Conservation (phyloP, 2,329 filamentous ascomycete genomes). For the Penicillium sp. region DNA sequence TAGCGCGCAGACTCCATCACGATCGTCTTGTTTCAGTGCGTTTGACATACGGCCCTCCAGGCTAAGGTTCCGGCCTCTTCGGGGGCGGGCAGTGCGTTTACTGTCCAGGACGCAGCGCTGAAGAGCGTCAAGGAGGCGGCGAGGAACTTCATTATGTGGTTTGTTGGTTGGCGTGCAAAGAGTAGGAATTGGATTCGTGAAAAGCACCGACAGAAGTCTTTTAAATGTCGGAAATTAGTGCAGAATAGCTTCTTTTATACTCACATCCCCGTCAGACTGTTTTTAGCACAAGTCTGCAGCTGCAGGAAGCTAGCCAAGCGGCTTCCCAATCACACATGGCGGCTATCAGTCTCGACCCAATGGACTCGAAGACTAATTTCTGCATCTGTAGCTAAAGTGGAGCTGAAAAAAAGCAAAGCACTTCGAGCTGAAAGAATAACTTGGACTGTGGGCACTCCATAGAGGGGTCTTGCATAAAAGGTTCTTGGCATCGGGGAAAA, state of each 20-base stretch:
- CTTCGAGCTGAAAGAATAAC: not conserved
- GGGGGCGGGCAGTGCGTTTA: conserved; percentile 5
- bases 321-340: conserved; percentile 3
- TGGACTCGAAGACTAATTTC: not conserved
- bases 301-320: conserved; percentile 1
- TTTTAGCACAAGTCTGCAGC: not conserved
- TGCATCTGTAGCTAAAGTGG: not conserved
- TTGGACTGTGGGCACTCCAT: not conserved
- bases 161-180: not conserved
- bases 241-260: conserved; percentile 5
- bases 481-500: conserved; percentile 7
- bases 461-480: not conserved
- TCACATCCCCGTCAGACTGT: not conserved
- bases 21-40: not conserved
- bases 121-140: not conserved
- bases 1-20: not conserved
- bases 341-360: not conserved
- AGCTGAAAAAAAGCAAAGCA: not conserved
- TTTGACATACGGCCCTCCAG: conserved; percentile 20
- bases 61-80: conserved; percentile 11
- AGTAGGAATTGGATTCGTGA: too few relatives aligned
- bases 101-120: not conserved
- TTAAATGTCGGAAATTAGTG: not conserved
- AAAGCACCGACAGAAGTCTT: too few relatives aligned
- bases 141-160: conserved; percentile 5